Evolutionary conservation across 352 stramenopile genomes (phyloP).

Genomic region (Pythium myriotylum): DNA sequence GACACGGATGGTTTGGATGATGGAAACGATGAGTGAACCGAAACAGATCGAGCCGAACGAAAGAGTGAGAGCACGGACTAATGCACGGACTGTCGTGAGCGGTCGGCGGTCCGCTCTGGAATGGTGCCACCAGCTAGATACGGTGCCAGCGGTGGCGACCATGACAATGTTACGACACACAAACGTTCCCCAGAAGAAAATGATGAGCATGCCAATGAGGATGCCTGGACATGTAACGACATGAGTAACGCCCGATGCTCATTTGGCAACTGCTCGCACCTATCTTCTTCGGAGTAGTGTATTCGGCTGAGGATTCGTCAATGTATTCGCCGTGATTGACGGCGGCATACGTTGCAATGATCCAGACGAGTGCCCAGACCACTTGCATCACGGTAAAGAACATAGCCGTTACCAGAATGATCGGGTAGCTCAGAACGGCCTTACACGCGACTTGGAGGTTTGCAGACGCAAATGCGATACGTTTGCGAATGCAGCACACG

Average conservation of each 20-base stretch:
- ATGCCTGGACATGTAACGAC: slow-evolving; percentile 39
- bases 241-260: slow-evolving; percentile 21
- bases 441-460: slow-evolving; percentile 82
- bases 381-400: slow-evolving; percentile 74
- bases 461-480: slow-evolving; percentile 75
- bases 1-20: slow-evolving; percentile 84
- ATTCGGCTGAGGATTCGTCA: slow-evolving; percentile 28
- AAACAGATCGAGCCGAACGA: slow-evolving; percentile 96
- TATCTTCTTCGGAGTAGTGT: slow-evolving; percentile 39
- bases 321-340: slow-evolving; percentile 60
- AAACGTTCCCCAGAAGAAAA: slow-evolving; percentile 86
- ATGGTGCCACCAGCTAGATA: slow-evolving; percentile 86
- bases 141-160: slow-evolving; percentile 75
- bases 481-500: slow-evolving; percentile 55
- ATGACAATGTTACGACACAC: slow-evolving; percentile 85
- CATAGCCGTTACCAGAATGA: slow-evolving; percentile 70
- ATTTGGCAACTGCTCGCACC: slow-evolving; percentile 6
- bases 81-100: slow-evolving; percentile 47
- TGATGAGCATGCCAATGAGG: slow-evolving; percentile 76
- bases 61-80: slow-evolving; percentile 64
- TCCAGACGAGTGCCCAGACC: slow-evolving; percentile 79
- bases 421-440: slow-evolving; percentile 73
- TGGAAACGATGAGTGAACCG: slow-evolving; percentile 92
- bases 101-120: slow-evolving; percentile 44
- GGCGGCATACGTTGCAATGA: slow-evolving; percentile 63